These are phyloP conservation scores for Verticillium zaregamsianum DNA, from an alignment of 2,329 filamentous ascomycete species.

Conservation along the genomic window DNA sequence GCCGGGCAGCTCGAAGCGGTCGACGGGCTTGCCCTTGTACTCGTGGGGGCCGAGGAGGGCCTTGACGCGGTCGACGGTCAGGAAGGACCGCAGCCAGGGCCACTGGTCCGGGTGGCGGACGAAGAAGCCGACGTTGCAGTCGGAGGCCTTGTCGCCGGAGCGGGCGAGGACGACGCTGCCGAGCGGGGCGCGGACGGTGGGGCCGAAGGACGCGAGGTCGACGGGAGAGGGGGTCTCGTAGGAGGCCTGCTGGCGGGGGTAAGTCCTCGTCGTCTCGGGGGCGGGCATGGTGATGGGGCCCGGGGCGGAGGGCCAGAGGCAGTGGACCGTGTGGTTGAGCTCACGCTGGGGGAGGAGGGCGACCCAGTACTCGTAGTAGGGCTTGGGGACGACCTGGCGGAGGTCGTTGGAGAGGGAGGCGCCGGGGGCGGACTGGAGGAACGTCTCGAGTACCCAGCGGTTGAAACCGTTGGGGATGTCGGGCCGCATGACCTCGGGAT, in stretches of 20 bases:
- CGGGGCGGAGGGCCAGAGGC: slow-evolving; percentile 16
- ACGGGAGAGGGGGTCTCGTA: background rate
- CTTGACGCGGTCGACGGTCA: slow-evolving; percentile 31
- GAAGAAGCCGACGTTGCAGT: slow-evolving; percentile 30
- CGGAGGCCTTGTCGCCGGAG: slow-evolving; percentile 27
- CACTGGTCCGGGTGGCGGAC: slow-evolving; percentile 32
- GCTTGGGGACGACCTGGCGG: background rate
- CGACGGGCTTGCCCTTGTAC: slow-evolving; percentile 30
- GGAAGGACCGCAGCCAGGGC: slow-evolving; percentile 32
- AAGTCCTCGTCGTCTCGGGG: background rate
- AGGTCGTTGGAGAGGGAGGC: background rate
- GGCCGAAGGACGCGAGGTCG: background rate
- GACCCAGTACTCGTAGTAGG: slow-evolving; percentile 2
- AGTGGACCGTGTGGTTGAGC: slow-evolving; percentile 11
- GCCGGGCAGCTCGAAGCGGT: slow-evolving; percentile 39
- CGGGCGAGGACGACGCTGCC: slow-evolving; percentile 25
- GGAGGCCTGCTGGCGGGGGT: background rate
- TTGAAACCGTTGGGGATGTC: slow-evolving; percentile 7
- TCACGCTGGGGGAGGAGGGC: slow-evolving; percentile 13
- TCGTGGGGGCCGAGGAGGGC: slow-evolving; percentile 37
- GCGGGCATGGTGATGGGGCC: background rate
- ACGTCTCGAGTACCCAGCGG: slow-evolving; percentile 1
- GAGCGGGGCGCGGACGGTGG: slow-evolving; percentile 15
- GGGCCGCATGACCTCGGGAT: slow-evolving; percentile 13
- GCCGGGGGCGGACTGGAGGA: slow-evolving; percentile 28